Conservation (phyloP, 495 filamentous ascomycete genomes). For the Daldinia grandis region DNA sequence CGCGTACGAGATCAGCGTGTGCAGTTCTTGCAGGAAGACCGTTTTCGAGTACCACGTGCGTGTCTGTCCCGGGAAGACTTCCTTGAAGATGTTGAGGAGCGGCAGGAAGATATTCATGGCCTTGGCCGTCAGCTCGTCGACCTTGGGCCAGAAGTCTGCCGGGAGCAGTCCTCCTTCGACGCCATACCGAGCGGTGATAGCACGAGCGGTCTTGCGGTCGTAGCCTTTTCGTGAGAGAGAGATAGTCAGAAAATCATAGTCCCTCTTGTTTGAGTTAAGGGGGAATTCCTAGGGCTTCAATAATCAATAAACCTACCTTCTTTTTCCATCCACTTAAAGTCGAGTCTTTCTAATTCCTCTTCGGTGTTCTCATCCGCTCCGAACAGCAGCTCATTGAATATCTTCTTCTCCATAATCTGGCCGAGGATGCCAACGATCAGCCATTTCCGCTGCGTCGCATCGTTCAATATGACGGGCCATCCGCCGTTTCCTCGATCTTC, state of each 20-base stretch:
- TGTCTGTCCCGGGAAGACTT: constrained; percentile 28
- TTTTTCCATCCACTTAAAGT: constrained; percentile 41
- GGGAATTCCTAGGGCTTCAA: not conserved
- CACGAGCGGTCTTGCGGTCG: constrained; percentile 49
- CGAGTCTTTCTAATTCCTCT: constrained; percentile 48
- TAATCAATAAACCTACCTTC: constrained; percentile 58
- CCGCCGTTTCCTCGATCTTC: constrained; percentile 49
- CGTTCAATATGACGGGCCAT: constrained; percentile 53
- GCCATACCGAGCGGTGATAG: constrained; percentile 40
- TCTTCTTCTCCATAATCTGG: constrained; percentile 51
- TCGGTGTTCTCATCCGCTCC: constrained; percentile 45
- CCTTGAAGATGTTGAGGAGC: constrained; percentile 47
- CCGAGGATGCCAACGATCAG: constrained; percentile 53
- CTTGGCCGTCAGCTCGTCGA: constrained; percentile 53
- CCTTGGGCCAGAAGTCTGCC: constrained; percentile 50
- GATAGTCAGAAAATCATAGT: not conserved
- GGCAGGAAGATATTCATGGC: constrained; percentile 54
- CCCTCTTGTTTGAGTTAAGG: not conserved
- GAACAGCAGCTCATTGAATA: constrained; percentile 58
- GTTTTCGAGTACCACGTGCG: constrained; percentile 19
- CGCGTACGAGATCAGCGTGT: constrained; percentile 55
- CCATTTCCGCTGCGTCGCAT: constrained; percentile 47
- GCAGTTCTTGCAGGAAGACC: constrained; percentile 54
- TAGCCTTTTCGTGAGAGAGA: no score
- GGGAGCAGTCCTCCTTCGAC: constrained; percentile 46